Base-by-base conservation (phyloP, 202 grass and related monocot species). In the Saccharum hybrid region DNA sequence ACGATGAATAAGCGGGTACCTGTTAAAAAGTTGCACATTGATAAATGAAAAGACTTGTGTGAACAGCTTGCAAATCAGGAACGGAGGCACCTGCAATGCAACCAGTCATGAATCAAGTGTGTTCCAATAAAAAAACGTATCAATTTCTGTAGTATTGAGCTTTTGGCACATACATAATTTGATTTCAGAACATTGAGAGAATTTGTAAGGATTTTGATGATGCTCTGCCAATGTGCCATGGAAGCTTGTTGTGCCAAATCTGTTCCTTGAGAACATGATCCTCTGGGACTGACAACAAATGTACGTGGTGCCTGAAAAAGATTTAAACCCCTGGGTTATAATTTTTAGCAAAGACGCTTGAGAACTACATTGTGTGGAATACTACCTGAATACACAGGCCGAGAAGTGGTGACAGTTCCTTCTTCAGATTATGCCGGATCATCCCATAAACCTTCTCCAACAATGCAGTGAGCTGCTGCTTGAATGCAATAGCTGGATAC, bases 171-270 rank as follows among this genome's bases (percentile, higher is more conserved):
- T 84, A 94, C 92, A 18, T 91, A 84, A 72, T 89, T 94, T 7
- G 76, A 88, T 89, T 88, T 94, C 72, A 91, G n/a, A 45, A 72
- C 30, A 68, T 91, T 88, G 37, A 87, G 81, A 31, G 78, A 86
- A 64, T 89, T 89, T 39, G 88, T 91, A 51, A 94, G 85, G 40
- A 80, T 94, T 81, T 88, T 94, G 21, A 94, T 84, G 59, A 91
- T 94, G 86, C 92, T 88, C 75, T 91, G 88, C 92, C 92, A 94
- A 45, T 89, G 86, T 72, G 86, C 83, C 73, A 87, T 94, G 16
- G 87, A 86, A 70, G 86, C 80, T 80, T 91, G 83, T 9, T 88
- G 88, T 22, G 80, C 76, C 76, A 86, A 82, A 68, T 88, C 88
- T 81, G 78, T 80, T 86, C 83, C 88, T 86, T 94, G 86, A 54